These are phyloP conservation scores for Saturnispora dispora DNA, from an alignment of 805 yeast genomes.

Conservation along the genomic window DNA sequence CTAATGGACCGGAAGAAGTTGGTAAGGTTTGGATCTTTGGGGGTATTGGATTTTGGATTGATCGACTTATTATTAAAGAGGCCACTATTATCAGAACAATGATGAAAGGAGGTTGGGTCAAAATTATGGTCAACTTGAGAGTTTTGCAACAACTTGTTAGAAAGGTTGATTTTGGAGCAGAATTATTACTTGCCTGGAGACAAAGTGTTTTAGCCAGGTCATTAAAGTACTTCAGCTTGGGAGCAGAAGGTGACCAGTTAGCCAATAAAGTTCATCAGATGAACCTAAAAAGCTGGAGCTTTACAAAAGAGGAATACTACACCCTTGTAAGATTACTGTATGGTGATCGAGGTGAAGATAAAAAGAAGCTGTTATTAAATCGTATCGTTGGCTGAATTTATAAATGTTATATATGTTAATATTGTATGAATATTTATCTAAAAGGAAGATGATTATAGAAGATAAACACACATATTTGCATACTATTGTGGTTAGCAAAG, in stretches of 20 bases:
- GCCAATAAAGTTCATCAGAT: constrained; percentile 4
- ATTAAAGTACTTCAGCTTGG: constrained; percentile 45
- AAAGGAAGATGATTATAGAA: background rate
- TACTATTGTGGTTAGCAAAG: constrained; percentile 4
- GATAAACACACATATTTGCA: background rate
- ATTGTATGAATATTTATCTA: background rate
- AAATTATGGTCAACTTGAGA: constrained; percentile 50
- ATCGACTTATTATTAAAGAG: constrained; percentile 42
- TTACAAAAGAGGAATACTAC: constrained; percentile 36
- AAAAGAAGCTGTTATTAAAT: background rate
- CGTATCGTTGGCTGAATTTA: constrained; percentile 5
- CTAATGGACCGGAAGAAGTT: background rate
- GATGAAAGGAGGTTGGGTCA: constrained; percentile 51
- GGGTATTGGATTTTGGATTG: constrained; percentile 28
- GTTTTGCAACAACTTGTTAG: constrained; percentile 64
- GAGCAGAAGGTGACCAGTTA: constrained; percentile 12
- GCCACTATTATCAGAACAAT: constrained; percentile 41
- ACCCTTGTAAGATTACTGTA: constrained; percentile 47
- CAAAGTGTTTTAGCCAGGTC: constrained; percentile 25
- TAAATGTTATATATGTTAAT: background rate
- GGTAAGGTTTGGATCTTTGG: constrained; percentile 12
- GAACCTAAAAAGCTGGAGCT: constrained; percentile 14
- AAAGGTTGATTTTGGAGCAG: constrained; percentile 30
- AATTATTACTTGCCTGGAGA: background rate
- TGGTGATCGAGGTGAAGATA: constrained; percentile 26